Base-by-base conservation (phyloP, 2,329 filamentous ascomycete species). In the Diplodia scrobiculata region DNA sequence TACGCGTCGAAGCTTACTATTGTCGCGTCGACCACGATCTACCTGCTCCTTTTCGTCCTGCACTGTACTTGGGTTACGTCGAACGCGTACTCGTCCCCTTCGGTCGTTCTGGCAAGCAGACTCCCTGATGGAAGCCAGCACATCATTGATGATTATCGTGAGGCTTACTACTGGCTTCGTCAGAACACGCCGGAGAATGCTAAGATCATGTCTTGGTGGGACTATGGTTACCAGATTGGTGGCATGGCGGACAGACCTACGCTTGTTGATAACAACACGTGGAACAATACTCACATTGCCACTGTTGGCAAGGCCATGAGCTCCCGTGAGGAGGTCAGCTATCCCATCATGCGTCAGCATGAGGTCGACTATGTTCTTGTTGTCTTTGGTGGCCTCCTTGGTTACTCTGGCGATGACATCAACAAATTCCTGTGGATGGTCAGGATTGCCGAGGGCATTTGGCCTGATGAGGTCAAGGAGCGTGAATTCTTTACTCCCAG, bases 381-480 rank as follows among this genome's bases (percentile, higher is more conserved):
- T 21, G 95, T 99, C 66, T 99, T 98, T 73, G 95, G 95, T 74
- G 95, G 92, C 77, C 87, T 99, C 67, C 84, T 99, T 47, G 96
- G 96, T 66, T 99, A 99, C 83, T 97, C 93, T 62, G 95, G 95
- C 69, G 95, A 99, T 73, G 95, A 99, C 75, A 97, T 99, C 83
- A 99, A 99, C 84, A 99, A 99, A 83, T 99, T 99, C 84, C 84
- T 99, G 72, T 99, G 95, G 95, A 99, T 99, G 96, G 93, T 99
- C 67, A 88, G 95, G 76, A 99, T 99, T 75, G 95, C 95, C 47
- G 95, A 99, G 80, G 95, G 95, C 70, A 98, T 99, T 80, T 99
- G 95, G 95, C 95, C 95, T n/a, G 92, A 98, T 71, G 94, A 99
- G 84, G 89, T 99, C 72, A 96, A 92, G 82, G 95, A 99, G 82